Evolutionary conservation across 805 yeast genomes (phyloP).

Genomic region (Yamadazyma sp.): DNA sequence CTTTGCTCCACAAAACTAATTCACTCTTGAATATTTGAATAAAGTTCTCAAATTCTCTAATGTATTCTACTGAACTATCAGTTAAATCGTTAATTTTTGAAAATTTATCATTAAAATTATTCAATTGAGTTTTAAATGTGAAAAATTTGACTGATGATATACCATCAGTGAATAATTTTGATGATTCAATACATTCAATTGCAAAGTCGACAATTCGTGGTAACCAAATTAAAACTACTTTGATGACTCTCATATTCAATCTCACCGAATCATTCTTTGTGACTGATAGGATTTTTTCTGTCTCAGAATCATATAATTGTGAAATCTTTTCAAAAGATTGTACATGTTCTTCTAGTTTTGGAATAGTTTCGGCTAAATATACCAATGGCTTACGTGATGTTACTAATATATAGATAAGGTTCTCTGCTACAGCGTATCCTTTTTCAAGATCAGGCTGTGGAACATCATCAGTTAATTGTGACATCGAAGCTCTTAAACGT

Average conservation of each 20-base stretch:
- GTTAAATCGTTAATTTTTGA: conserved; percentile 22
- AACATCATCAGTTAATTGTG: conserved; percentile 64
- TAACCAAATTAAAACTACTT: conserved; percentile 22
- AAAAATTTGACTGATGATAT: conserved; percentile 14
- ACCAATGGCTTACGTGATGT: conserved; percentile 49
- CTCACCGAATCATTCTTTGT: conserved; percentile 17
- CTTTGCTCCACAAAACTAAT: conserved; percentile 33
- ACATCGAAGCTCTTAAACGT: conserved; percentile 63
- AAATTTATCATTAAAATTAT: conserved; percentile 12
- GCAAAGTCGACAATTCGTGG: conserved; percentile 39
- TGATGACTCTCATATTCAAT: conserved; percentile 16
- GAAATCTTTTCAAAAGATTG: conserved; percentile 8
- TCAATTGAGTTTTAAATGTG: conserved; percentile 15
- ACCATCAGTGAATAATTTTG: conserved; percentile 9
- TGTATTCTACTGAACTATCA: conserved; percentile 13
- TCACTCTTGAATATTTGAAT: conserved; percentile 19
- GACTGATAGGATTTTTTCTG: conserved; percentile 11
- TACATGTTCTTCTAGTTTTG: conserved; percentile 11
- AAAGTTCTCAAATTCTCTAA: conserved; percentile 19
- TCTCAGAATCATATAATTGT: conserved; percentile 11
- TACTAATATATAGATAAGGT: conserved; percentile 57
- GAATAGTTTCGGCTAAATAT: conserved; percentile 23
- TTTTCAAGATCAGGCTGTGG: conserved; percentile 72
- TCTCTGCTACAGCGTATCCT: conserved; percentile 75
- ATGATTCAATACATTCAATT: conserved; percentile 13